Conservation (phyloP, 2,329 filamentous ascomycete genomes). For the Ampelomyces quisqualis region DNA sequence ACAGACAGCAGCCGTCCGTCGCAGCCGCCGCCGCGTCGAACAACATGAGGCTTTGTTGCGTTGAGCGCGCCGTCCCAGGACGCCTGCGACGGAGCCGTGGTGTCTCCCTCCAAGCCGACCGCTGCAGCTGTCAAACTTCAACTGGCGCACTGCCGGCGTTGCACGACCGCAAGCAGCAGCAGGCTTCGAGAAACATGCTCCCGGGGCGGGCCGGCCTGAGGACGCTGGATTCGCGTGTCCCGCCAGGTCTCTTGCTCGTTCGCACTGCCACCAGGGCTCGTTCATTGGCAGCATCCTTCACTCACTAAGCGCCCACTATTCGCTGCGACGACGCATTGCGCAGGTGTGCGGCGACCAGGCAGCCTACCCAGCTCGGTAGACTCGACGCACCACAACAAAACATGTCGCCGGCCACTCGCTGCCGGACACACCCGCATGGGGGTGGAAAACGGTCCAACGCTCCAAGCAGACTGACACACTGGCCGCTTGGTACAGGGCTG, state of each 20-base stretch:
- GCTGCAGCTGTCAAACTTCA: slow-evolving; percentile 35
- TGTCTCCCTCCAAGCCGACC: slow-evolving; percentile 17
- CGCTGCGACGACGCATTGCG: slow-evolving; percentile 39
- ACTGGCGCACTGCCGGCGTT: slow-evolving; percentile 28
- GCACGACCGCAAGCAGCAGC: slow-evolving; percentile 30
- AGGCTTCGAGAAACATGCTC: slow-evolving; percentile 43
- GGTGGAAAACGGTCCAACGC: too few relatives aligned
- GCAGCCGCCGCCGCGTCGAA: slow-evolving; percentile 34
- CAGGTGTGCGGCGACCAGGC: slow-evolving; percentile 37
- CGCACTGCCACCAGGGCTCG: slow-evolving; percentile 11
- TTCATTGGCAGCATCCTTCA: slow-evolving; percentile 24
- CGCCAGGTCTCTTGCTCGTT: slow-evolving; percentile 41
- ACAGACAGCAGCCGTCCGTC: slow-evolving; percentile 19
- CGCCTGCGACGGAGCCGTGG: slow-evolving; percentile 7
- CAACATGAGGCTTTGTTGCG: slow-evolving; percentile 9
- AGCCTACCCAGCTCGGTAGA: slow-evolving; percentile 29
- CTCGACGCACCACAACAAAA: too few relatives aligned
- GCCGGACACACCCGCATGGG: slow-evolving; percentile 7
- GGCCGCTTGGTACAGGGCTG: slow-evolving; percentile 11
- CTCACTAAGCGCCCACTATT: slow-evolving; percentile 32
- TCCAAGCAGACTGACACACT: not conserved
- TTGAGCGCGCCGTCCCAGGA: slow-evolving; percentile 14
- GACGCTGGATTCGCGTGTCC: slow-evolving; percentile 36
- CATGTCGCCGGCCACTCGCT: slow-evolving; percentile 25
- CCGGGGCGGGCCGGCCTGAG: slow-evolving; percentile 45